A percentile compares a stretch with the other conserved stretches of the same genome.
These are phyloP conservation scores for Oxalis stricta DNA, from an alignment of 441 rosid species.

Conservation along the genomic window DNA sequence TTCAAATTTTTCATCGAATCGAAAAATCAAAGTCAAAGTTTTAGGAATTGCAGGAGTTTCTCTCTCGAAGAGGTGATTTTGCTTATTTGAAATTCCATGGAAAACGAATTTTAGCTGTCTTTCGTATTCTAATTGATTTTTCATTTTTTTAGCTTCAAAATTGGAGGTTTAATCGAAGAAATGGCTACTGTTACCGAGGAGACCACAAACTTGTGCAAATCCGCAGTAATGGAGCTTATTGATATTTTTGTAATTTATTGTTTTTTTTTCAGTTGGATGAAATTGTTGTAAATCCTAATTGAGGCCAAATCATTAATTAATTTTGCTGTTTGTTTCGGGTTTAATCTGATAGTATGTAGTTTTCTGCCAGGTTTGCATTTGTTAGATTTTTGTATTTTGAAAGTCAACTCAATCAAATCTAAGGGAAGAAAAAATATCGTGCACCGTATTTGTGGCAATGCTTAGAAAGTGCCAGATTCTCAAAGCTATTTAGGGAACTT, in stretches of 20 bases:
- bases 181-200: conserved; percentile 61
- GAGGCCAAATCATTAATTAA: background rate
- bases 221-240: no score
- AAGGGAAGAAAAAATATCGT: no score
- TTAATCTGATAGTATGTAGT: background rate
- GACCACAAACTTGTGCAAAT: conserved; percentile 48
- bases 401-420: conserved; percentile 6
- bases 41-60: no score
- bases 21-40: no score
- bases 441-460: no score
- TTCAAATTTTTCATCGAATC: no score
- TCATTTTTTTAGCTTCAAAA: no score
- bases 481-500: no score
- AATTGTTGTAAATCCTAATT: background rate
- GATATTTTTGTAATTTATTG: conserved; percentile 55
- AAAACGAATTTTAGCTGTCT: background rate
- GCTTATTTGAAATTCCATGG: no score
- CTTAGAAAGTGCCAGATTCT: background rate
- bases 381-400: background rate
- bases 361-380: background rate
- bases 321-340: background rate
- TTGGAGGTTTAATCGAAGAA: background rate
- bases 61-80: no score
- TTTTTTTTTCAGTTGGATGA: background rate
- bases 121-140: background rate